Evolutionary conservation across 352 stramenopile species (phyloP), one percentile per base, ranked within the genome.

Genomic region (Phytophthora pseudosyringae): DNA sequence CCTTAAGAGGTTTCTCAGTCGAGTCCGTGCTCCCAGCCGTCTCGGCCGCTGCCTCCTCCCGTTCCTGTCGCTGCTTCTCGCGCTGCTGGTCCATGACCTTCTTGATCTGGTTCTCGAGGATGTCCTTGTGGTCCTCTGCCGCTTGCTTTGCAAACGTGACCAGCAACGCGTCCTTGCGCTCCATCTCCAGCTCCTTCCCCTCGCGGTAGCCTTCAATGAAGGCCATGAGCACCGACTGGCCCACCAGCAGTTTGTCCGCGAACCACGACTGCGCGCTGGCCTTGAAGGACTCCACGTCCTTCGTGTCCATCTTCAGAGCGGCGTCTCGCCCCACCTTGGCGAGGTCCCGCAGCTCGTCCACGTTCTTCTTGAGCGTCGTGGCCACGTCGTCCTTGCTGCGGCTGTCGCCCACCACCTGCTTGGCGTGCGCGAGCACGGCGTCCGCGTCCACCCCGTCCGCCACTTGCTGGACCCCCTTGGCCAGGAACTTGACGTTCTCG

Each of bases 191-290:
- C 46, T 81, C 59, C 51, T 96, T 96, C 44, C 88, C 88, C 36
- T 87, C 80, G 5, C 78, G 73, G 73, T 96, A 96, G 10, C 88
- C 88, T 1, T 88, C 75, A 59, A 96, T 93, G 46, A 94, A 96
- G 32, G 83, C 82, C 74, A 90, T 73, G 28, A 96, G 69, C 66
- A 94, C 87, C 7, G 76, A 78, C 62, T 94, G 86, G 15, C 83
- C 88, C 25, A 96, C 86, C 54, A 90, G 69, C 56, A 96, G 73
- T 50, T 96, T 96, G 73, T 96, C 88, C 2, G 83, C 81, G 16
- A 93, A 75, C 88, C 88, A 96, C 54, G 78, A 88, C 63, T 96
- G 84, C 33, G 73, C 72, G 1, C 86, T 83, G 3, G 38, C 44
- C 64, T 92, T 91, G 25, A 89, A 70, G 0, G 59, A 69, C 0